phyloP scores from a whole-genome alignment of 352 stramenopile genomes.

The Globisporangium spiculum region DNA sequence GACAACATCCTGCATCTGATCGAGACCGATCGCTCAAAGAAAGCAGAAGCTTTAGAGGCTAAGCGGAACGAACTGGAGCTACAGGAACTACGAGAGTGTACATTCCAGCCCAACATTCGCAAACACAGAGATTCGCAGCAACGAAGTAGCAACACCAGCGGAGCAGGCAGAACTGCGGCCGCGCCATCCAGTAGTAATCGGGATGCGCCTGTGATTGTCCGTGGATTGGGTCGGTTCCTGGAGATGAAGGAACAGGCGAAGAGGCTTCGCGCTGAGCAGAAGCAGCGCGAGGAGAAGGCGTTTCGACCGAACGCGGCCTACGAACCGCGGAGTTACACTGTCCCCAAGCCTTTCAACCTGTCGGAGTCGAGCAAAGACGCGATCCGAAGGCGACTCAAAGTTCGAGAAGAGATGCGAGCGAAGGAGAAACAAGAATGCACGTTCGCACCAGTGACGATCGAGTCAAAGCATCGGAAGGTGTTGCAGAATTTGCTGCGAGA shows the following conservation, averaged over 20 bases:
- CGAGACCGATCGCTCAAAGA: conserved; percentile 52
- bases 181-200: background rate
- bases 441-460: conserved; percentile 54
- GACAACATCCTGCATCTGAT: conserved; percentile 71
- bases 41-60: conserved; percentile 53
- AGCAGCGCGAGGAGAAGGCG: conserved; percentile 56
- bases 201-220: conserved; percentile 55
- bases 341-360: conserved; percentile 74
- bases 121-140: conserved; percentile 13
- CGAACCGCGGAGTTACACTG: conserved; percentile 69
- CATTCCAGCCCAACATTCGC: conserved; percentile 67
- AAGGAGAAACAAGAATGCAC: conserved; percentile 63
- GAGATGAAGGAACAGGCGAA: conserved; percentile 72
- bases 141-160: background rate
- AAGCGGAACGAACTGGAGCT: conserved; percentile 59
- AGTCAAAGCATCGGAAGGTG: conserved; percentile 47
- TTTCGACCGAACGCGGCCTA: conserved; percentile 57
- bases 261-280: conserved; percentile 58
- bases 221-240: conserved; percentile 73
- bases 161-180: conserved; percentile 21
- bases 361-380: conserved; percentile 57
- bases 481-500: conserved; percentile 49
- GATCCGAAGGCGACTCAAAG: conserved; percentile 38
- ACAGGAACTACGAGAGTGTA: conserved; percentile 76
- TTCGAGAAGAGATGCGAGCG: conserved; percentile 45